Evolutionary conservation across 176 grass and related monocot species (phyloP).

Genomic region (Chrysopogon serrulatus): DNA sequence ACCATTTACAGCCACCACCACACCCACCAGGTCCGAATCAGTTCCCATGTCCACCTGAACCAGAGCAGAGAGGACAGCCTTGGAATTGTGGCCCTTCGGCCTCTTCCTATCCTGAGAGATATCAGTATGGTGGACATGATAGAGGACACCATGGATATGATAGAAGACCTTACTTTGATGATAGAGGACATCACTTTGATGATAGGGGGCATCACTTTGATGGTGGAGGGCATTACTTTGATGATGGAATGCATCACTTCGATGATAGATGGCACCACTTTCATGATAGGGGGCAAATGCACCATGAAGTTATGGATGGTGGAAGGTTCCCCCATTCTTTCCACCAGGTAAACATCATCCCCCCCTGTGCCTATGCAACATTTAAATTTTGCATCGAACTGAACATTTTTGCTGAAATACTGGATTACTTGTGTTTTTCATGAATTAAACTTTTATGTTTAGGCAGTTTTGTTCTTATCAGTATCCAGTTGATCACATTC

Average conservation of each 20-base stretch:
- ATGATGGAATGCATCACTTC: conserved; percentile 30
- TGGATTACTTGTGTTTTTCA: neutral
- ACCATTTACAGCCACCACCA: conserved; percentile 65
- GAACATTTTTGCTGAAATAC: neutral
- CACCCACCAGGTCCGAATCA: conserved; percentile 58
- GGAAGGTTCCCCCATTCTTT: conserved; percentile 43
- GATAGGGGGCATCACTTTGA: conserved; percentile 36
- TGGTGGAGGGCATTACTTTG: conserved; percentile 30
- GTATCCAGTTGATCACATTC: neutral
- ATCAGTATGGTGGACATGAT: conserved; percentile 48
- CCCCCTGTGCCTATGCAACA: neutral
- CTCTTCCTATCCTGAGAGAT: conserved; percentile 45
- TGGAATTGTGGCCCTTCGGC: conserved; percentile 45
- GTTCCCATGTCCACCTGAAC: conserved; percentile 61
- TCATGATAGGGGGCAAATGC: conserved; percentile 53
- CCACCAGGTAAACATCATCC: conserved; percentile 52
- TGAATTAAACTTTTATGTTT: neutral
- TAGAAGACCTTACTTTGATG: conserved; percentile 40
- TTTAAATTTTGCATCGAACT: conserved; percentile 1
- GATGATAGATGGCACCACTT: conserved; percentile 47
- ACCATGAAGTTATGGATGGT: conserved; percentile 49
- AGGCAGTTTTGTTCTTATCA: conserved; percentile 9
- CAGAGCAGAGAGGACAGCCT: conserved; percentile 50
- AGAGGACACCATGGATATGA: conserved; percentile 45
- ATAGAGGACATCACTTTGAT: conserved; percentile 34